Percentiles rank a stretch among this genome's conserved stretches.
These are phyloP conservation scores for Ustilago shanxiensis DNA, from an alignment of 1,284 basidiomycete species.

Conservation along the genomic window DNA sequence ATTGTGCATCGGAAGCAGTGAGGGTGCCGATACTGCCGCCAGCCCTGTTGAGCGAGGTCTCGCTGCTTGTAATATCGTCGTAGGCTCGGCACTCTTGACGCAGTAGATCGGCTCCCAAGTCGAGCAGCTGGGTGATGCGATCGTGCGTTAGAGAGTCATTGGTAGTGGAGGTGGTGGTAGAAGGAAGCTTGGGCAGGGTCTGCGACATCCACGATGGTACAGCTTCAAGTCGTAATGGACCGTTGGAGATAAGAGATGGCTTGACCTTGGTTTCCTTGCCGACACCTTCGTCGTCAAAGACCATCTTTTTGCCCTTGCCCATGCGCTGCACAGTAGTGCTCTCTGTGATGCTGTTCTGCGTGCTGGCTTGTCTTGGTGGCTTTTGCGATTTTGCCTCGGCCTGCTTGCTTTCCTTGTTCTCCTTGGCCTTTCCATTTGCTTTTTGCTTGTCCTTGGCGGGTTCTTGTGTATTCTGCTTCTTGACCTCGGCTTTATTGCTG, in stretches of 20 bases:
- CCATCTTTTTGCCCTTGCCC: conserved; percentile 54
- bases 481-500: conserved; percentile 16
- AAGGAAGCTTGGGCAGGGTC: conserved; percentile 43
- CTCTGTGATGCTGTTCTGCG: conserved; percentile 8
- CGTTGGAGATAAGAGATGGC: conserved; percentile 12
- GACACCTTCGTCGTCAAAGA: conserved; percentile 54
- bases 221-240: conserved; percentile 53
- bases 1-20: conserved; percentile 64
- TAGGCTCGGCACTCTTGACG: conserved; percentile 61
- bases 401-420: conserved; percentile 22
- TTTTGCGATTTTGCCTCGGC: conserved; percentile 30
- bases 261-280: conserved; percentile 33
- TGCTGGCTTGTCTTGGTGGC: conserved; percentile 13
- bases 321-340: conserved; percentile 37
- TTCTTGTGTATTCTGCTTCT: conserved; percentile 14
- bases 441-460: conserved; percentile 22
- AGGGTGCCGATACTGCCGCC: conserved; percentile 61
- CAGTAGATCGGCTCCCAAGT: conserved; percentile 53
- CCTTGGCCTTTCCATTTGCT: conserved; percentile 20
- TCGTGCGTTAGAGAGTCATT: conserved; percentile 31
- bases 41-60: conserved; percentile 50
- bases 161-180: not conserved
- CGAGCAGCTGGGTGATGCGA: conserved; percentile 54
- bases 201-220: conserved; percentile 54
- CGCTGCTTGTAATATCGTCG: conserved; percentile 57